Evolutionary conservation across 2,329 filamentous ascomycete species (phyloP).

Genomic region (Sporothrix humicola): DNA sequence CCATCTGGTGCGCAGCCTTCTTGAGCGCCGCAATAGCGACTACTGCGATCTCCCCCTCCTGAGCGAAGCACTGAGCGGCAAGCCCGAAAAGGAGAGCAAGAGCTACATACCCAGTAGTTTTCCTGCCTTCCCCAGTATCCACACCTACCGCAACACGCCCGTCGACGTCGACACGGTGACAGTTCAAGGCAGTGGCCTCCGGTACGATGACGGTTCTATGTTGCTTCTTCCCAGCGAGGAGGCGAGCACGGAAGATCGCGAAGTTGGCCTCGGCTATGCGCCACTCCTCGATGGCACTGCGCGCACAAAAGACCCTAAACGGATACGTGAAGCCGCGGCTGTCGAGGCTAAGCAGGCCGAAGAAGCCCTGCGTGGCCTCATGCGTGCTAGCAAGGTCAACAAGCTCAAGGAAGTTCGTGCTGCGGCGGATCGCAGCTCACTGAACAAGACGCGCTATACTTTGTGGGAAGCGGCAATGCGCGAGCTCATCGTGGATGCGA

Average conservation of each 20-base stretch:
- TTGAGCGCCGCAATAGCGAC: not conserved
- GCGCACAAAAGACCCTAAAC: conserved; percentile 54
- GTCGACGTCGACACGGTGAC: conserved; percentile 48
- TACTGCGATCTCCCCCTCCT: conserved; percentile 51
- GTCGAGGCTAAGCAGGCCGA: conserved; percentile 66
- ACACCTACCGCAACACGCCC: conserved; percentile 67
- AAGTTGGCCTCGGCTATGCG: conserved; percentile 20
- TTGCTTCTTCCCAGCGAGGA: conserved; percentile 35
- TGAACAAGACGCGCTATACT: conserved; percentile 61
- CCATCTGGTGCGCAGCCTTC: not conserved
- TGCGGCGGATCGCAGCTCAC: conserved; percentile 58
- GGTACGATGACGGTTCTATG: conserved; percentile 42
- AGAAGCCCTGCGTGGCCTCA: conserved; percentile 63
- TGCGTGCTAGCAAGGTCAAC: conserved; percentile 67
- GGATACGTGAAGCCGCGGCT: conserved; percentile 64
- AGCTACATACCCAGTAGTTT: conserved; percentile 64
- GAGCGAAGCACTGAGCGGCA: conserved; percentile 63
- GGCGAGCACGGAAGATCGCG: conserved; percentile 43
- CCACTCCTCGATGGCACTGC: not conserved
- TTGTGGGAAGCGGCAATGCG: conserved; percentile 68
- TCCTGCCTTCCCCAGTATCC: conserved; percentile 67
- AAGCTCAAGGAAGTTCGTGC: conserved; percentile 68
- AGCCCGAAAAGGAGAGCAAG: conserved; percentile 60
- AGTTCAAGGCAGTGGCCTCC: conserved; percentile 40
- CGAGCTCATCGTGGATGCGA: conserved; percentile 51